Conservation (phyloP, 257 asterid genomes). For the Solanum rostratum region DNA sequence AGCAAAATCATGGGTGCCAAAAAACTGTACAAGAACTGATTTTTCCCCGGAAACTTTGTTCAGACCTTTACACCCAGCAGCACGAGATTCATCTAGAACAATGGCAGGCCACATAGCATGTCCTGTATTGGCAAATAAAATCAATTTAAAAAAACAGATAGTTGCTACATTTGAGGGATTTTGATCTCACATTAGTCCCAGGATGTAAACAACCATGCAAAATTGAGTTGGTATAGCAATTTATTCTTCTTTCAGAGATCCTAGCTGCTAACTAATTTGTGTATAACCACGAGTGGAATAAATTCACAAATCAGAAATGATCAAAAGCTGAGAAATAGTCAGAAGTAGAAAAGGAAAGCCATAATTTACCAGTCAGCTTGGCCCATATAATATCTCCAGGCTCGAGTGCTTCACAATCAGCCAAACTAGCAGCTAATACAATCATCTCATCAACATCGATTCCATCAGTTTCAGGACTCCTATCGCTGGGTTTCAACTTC, state of each 20-base stretch:
- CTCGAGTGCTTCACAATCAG: slow-evolving; percentile 67
- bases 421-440: slow-evolving; percentile 83
- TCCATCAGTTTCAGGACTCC: slow-evolving; percentile 51
- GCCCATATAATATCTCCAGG: slow-evolving; percentile 96
- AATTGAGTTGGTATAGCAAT: not conserved
- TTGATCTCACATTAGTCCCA: not conserved
- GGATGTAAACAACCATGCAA: not conserved
- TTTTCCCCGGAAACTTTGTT: slow-evolving; percentile 65
- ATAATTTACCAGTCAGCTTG: slow-evolving; percentile 71
- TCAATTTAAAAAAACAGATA: not conserved
- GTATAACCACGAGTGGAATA: not conserved
- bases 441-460: slow-evolving; percentile 74
- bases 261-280: not conserved
- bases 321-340: not conserved
- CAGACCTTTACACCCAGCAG: slow-evolving; percentile 56
- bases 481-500: slow-evolving; percentile 42
- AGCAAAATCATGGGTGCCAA: slow-evolving; percentile 98
- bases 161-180: not conserved
- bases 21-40: slow-evolving; percentile 85
- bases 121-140: slow-evolving; percentile 36
- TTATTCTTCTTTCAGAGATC: not conserved
- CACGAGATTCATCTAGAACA: slow-evolving; percentile 72
- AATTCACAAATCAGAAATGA: not conserved
- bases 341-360: slow-evolving; percentile 1
- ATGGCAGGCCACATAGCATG: slow-evolving; percentile 99